Conservation (phyloP, 108 stramenopile species). For the Pseudonitzschia delicatissima region DNA sequence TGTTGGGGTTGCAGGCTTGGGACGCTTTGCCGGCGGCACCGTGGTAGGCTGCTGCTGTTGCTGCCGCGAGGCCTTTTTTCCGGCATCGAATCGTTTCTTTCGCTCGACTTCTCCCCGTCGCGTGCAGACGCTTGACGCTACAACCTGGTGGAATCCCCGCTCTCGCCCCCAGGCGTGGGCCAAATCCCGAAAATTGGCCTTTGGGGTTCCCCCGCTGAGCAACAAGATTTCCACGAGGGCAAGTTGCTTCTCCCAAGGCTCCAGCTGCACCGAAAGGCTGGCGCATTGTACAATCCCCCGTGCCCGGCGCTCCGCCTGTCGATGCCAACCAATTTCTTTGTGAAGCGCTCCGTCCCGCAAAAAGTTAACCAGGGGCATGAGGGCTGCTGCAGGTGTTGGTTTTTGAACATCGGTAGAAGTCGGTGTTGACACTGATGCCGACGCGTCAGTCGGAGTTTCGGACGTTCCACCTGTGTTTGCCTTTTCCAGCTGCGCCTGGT, state of each 20-base stretch:
- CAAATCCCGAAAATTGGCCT: slow-evolving; percentile 48
- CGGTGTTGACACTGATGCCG: background rate
- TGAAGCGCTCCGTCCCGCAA: slow-evolving; percentile 25
- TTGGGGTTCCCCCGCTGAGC: slow-evolving; percentile 48
- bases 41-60: background rate
- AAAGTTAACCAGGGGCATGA: slow-evolving; percentile 45
- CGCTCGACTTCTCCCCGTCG: slow-evolving; percentile 69
- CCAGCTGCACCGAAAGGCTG: slow-evolving; percentile 43
- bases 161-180: slow-evolving; percentile 77
- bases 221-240: slow-evolving; percentile 50
- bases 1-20: background rate
- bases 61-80: slow-evolving; percentile 10
- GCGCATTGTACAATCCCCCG: slow-evolving; percentile 50
- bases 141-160: slow-evolving; percentile 46
- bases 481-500: background rate
- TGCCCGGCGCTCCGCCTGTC: slow-evolving; percentile 64
- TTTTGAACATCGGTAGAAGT: background rate
- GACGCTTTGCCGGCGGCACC: background rate
- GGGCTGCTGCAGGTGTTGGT: background rate
- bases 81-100: slow-evolving; percentile 61
- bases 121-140: slow-evolving; percentile 46
- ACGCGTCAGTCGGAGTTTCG: background rate
- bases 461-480: background rate
- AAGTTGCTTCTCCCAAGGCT: slow-evolving; percentile 74
- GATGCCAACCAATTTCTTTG: slow-evolving; percentile 67